phyloP scores from a whole-genome alignment of 2,329 filamentous ascomycete genomes.

The Epichloe bromicola region DNA sequence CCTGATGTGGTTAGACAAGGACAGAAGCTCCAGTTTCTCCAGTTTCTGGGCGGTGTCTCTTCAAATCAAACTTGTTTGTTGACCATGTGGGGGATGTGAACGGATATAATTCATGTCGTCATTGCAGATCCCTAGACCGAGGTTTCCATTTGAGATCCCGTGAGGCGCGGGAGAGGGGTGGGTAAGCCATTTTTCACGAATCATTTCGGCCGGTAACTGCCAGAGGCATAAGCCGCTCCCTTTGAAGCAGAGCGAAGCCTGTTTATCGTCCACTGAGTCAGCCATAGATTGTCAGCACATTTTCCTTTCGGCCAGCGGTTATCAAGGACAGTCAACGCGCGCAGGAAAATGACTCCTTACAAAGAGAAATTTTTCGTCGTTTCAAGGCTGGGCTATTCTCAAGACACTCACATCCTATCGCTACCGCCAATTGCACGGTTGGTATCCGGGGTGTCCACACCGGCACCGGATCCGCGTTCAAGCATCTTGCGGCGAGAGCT shows the following conservation, averaged over 20 bases:
- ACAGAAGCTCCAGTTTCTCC: neutral
- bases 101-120: neutral
- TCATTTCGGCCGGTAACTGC: conserved; percentile 24
- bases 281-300: conserved; percentile 58
- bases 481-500: conserved; percentile 77
- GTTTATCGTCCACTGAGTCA: conserved; percentile 76
- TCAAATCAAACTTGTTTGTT: neutral
- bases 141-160: conserved; percentile 5
- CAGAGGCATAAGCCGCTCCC: conserved; percentile 40
- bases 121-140: neutral
- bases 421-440: conserved; percentile 66
- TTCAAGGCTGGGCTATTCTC: conserved; percentile 25
- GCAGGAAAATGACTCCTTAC: conserved; percentile 74
- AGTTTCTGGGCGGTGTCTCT: neutral
- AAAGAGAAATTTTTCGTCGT: conserved; percentile 45
- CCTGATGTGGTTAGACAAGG: neutral
- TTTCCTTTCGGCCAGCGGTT: conserved; percentile 64
- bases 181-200: conserved; percentile 12
- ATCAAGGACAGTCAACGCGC: conserved; percentile 65
- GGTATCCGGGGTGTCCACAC: conserved; percentile 56
- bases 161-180: conserved; percentile 4
- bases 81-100: neutral
- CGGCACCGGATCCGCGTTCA: conserved; percentile 46
- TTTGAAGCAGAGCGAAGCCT: conserved; percentile 76
- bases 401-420: conserved; percentile 89